A percentile compares a stretch with the other conserved stretches of the same genome.
These are phyloP conservation scores for Syzygium grande DNA, from an alignment of 345 rosid genomes.

Conservation along the genomic window DNA sequence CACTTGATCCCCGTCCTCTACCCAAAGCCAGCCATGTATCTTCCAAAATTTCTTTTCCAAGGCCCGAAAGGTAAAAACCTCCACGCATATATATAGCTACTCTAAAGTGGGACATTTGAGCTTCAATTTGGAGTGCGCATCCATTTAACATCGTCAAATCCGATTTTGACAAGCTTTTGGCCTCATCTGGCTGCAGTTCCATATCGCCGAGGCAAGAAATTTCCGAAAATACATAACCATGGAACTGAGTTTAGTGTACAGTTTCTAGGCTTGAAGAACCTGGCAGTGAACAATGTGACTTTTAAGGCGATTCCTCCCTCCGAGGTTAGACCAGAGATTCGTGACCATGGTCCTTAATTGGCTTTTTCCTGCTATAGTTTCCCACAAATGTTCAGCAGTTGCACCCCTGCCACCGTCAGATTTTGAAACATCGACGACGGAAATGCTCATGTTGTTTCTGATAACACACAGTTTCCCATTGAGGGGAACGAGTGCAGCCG, in stretches of 20 bases:
- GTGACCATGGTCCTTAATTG: conserved; percentile 59
- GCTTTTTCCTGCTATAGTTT: conserved; percentile 53
- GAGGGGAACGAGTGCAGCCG: conserved; percentile 62
- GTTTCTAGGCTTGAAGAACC: conserved; percentile 48
- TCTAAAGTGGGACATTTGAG: not conserved
- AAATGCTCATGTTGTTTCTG: conserved; percentile 66
- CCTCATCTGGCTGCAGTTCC: not conserved
- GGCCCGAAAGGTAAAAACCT: not conserved
- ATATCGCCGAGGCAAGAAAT: not conserved
- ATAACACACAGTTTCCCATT: conserved; percentile 61
- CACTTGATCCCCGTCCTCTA: not conserved
- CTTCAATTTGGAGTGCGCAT: not conserved
- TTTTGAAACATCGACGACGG: conserved; percentile 50
- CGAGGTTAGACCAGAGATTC: conserved; percentile 59
- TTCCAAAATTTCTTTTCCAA: not conserved
- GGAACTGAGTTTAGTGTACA: not conserved
- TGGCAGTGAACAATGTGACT: conserved; percentile 76
- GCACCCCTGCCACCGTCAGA: conserved; percentile 24
- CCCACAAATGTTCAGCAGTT: conserved; percentile 57
- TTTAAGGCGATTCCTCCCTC: conserved; percentile 58
- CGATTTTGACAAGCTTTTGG: not conserved
- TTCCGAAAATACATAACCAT: not conserved
- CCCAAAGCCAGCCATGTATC: not conserved
- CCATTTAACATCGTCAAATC: not conserved
- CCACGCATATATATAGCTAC: not conserved